Evolutionary conservation across 2,329 filamentous ascomycete genomes (phyloP).

Genomic region (Phaeosphaeriaceae sp.): DNA sequence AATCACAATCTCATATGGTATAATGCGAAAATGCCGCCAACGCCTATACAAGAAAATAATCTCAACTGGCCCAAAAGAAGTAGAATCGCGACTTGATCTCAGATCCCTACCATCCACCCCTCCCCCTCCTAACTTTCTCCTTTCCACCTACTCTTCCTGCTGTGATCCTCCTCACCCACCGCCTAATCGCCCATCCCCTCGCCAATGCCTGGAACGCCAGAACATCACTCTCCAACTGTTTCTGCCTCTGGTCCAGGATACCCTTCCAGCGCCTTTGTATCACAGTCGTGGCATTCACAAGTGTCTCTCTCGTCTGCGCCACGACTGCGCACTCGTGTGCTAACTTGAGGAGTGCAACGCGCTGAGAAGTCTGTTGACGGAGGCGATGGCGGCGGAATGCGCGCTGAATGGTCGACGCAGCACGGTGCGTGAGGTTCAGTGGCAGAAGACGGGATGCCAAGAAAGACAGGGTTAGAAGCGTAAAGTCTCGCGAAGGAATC

Average conservation of each 20-base stretch:
- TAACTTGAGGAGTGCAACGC: constrained; percentile 50
- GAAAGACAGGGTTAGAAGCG: constrained; percentile 64
- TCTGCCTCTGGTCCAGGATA: constrained; percentile 46
- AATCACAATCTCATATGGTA: constrained; percentile 5
- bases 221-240: constrained; percentile 47
- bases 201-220: constrained; percentile 52
- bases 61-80: background rate
- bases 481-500: constrained; percentile 63
- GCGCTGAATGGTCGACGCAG: constrained; percentile 61
- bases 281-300: constrained; percentile 51
- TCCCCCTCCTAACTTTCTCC: constrained; percentile 43
- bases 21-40: background rate
- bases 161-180: constrained; percentile 35
- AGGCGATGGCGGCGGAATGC: constrained; percentile 54
- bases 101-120: constrained; percentile 45
- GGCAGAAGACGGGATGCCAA: constrained; percentile 65
- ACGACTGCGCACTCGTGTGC: constrained; percentile 57
- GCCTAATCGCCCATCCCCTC: constrained; percentile 50
- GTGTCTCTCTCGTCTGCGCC: constrained; percentile 52
- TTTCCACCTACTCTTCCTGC: constrained; percentile 37
- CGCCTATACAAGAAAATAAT: background rate
- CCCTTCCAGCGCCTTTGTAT: constrained; percentile 55
- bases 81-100: background rate
- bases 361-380: constrained; percentile 37
- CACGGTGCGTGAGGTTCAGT: constrained; percentile 56